A percentile compares a stretch with the other conserved stretches of the same genome.
Conservation (phyloP, 75 land plant species). For the Sequoia sempervirens region DNA sequence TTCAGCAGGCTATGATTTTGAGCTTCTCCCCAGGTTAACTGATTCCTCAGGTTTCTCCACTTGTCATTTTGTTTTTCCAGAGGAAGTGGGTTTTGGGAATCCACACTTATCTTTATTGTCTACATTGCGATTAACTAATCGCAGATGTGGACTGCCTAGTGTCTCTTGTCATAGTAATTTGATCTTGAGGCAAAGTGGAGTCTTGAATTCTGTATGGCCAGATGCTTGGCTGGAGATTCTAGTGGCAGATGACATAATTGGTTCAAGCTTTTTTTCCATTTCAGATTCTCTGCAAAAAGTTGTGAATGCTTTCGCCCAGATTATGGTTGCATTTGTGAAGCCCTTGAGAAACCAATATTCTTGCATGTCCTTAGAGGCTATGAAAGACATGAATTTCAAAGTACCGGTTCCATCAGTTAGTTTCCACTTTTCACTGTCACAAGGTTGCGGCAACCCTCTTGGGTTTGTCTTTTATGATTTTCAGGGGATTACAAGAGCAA, state of each 20-base stretch:
- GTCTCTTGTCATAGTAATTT: conserved; percentile 15
- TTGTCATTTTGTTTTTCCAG: neutral
- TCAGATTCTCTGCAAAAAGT: conserved; percentile 47
- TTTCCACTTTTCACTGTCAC: conserved; percentile 26
- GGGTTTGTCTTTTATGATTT: conserved; percentile 37
- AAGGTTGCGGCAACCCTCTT: conserved; percentile 22
- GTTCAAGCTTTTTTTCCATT: conserved; percentile 31
- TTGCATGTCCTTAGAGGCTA: neutral
- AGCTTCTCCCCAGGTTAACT: neutral
- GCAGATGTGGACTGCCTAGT: conserved; percentile 4
- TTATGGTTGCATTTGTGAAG: conserved; percentile 23
- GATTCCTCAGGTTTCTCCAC: neutral
- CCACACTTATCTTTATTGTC: neutral
- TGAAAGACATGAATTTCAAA: conserved; percentile 15
- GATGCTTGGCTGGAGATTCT: conserved; percentile 45
- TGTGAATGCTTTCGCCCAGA: conserved; percentile 27
- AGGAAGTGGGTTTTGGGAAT: neutral
- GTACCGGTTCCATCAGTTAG: conserved; percentile 46
- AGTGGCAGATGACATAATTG: conserved; percentile 40
- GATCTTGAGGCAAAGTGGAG: conserved; percentile 27
- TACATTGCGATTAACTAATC: neutral
- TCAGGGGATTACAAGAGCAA: conserved; percentile 19
- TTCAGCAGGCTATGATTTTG: neutral
- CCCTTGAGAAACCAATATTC: conserved; percentile 7
- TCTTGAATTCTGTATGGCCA: conserved; percentile 33